Percentiles rank a stretch among this genome's conserved stretches.
These are phyloP conservation scores for Dianthus caryophyllus DNA, from an alignment of 148 eudicot genomes.

Conservation along the genomic window DNA sequence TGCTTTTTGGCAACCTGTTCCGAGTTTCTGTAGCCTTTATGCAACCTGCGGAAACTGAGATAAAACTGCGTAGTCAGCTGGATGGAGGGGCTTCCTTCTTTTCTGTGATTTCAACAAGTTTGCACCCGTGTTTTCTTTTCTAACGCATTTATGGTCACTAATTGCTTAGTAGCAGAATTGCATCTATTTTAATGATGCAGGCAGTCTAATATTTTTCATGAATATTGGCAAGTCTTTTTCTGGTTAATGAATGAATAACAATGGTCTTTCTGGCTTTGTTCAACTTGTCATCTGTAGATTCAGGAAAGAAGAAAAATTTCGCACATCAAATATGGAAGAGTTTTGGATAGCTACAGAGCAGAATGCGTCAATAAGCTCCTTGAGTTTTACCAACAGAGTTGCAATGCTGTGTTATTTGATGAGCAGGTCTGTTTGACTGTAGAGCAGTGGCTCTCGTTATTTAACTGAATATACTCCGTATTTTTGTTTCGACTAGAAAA, in stretches of 20 bases:
- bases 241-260: not conserved
- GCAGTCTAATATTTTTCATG: not conserved
- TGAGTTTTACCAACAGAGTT: constrained; percentile 49
- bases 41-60: not conserved
- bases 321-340: constrained; percentile 32
- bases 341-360: constrained; percentile 32
- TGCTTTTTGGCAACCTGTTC: not conserved
- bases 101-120: not conserved
- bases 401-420: constrained; percentile 53
- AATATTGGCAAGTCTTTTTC: not conserved
- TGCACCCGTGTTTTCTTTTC: not conserved
- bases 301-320: constrained; percentile 27
- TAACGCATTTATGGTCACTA: not conserved
- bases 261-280: not conserved
- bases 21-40: not conserved
- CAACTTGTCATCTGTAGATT: constrained; percentile 23
- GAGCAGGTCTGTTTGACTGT: constrained; percentile 49
- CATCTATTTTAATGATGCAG: not conserved
- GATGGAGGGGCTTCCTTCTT: not conserved
- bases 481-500: too few relatives aligned
- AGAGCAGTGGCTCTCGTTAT: too few relatives aligned
- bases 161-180: constrained; percentile 25
- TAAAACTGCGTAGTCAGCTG: not conserved
- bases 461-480: not conserved
- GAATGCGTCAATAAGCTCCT: constrained; percentile 52